A percentile compares a stretch with the other conserved stretches of the same genome.
Evolutionary conservation across 306 rosid genomes (phyloP).

Genomic region (Fagus sylvatica): DNA sequence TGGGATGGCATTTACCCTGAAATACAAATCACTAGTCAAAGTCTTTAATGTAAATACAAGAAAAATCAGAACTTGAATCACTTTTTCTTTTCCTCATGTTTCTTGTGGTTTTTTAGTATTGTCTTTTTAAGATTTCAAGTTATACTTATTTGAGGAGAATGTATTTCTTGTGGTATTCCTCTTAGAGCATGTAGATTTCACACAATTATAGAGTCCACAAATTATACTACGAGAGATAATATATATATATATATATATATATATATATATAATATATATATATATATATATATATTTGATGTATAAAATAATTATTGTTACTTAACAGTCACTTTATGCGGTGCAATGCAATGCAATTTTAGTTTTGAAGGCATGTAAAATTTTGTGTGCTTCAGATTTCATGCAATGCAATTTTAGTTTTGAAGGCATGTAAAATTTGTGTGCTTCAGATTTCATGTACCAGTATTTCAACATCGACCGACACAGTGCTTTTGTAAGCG

Average conservation of each 20-base stretch:
- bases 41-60: neutral
- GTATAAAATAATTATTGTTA: too few relatives aligned
- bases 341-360: conserved; percentile 8
- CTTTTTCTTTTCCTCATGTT: too few relatives aligned
- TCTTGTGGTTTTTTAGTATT: too few relatives aligned
- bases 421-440: conserved; percentile 3
- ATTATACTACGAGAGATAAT: too few relatives aligned
- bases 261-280: too few relatives aligned
- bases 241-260: too few relatives aligned
- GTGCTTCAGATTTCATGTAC: neutral
- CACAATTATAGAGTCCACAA: too few relatives aligned
- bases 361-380: conserved; percentile 4
- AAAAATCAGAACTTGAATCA: neutral
- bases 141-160: neutral
- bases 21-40: neutral
- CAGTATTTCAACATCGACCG: conserved; percentile 33
- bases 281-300: too few relatives aligned
- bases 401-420: neutral
- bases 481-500: conserved; percentile 28
- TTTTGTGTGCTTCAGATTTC: neutral
- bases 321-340: conserved; percentile 19
- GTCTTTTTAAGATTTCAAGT: neutral
- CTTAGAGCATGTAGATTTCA: too few relatives aligned
- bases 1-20: neutral
- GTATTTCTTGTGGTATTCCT: too few relatives aligned